Conservation (phyloP, 169 alveolate genomes). For the Plasmodium reichenowi region DNA sequence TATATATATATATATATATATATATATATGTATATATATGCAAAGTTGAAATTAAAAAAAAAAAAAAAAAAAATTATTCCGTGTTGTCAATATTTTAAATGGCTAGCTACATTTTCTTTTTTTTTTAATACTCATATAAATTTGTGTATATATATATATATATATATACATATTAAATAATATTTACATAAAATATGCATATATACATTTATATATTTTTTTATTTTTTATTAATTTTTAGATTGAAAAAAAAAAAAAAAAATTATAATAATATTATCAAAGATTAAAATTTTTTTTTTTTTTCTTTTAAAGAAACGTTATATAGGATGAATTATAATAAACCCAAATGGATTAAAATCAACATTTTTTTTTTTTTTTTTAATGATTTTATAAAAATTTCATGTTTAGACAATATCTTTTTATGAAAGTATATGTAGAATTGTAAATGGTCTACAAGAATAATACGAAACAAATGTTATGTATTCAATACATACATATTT, state of each 20-base stretch:
- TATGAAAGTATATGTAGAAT: too few relatives aligned
- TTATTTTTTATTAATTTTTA: slow-evolving; percentile 32
- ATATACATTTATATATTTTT: slow-evolving; percentile 2
- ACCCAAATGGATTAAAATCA: slow-evolving; percentile 5
- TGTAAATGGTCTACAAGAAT: too few relatives aligned
- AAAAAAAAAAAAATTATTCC: background rate
- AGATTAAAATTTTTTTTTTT: slow-evolving; percentile 11
- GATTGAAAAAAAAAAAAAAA: slow-evolving; percentile 52
- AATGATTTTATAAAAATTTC: too few relatives aligned
- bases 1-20: slow-evolving; percentile 2
- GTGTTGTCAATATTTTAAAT: slow-evolving; percentile 6
- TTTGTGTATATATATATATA: slow-evolving; percentile 7
- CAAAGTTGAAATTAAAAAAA: background rate
- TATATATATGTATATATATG: background rate
- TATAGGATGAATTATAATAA: slow-evolving; percentile 17
- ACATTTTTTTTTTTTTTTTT: background rate
- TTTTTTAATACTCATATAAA: background rate
- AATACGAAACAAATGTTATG: too few relatives aligned
- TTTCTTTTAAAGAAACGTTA: slow-evolving; percentile 10
- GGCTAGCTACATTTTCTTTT: background rate
- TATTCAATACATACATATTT: too few relatives aligned
- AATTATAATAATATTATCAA: slow-evolving; percentile 9
- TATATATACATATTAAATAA: slow-evolving; percentile 1
- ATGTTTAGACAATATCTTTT: too few relatives aligned
- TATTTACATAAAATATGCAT: background rate